Percentiles rank a stretch among this genome's conserved stretches.
phyloP scores from a whole-genome alignment of 768 basidiomycete species.

The Serpula lacrymans region DNA sequence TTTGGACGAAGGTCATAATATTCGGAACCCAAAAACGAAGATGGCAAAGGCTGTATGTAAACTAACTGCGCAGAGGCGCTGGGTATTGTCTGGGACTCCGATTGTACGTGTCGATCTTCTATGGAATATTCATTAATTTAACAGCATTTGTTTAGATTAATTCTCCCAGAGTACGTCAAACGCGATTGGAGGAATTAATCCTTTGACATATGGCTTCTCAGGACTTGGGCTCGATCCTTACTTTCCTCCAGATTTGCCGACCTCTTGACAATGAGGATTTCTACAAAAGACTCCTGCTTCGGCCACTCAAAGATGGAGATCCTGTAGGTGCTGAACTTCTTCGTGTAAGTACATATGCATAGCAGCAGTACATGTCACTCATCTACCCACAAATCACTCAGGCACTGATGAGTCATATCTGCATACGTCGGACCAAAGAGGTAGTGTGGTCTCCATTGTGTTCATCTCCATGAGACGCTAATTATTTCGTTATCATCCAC shows the following conservation, averaged over 20 bases:
- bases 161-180: slow-evolving; percentile 54
- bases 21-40: slow-evolving; percentile 85
- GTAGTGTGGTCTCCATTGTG: slow-evolving; percentile 27
- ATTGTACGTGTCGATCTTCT: slow-evolving; percentile 55
- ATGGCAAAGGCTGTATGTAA: slow-evolving; percentile 68
- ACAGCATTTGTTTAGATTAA: slow-evolving; percentile 54
- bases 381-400: slow-evolving; percentile 24
- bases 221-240: slow-evolving; percentile 86
- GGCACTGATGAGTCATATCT: slow-evolving; percentile 75
- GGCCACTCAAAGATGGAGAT: slow-evolving; percentile 71
- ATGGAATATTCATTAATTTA: not conserved
- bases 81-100: slow-evolving; percentile 83
- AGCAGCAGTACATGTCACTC: not conserved
- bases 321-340: slow-evolving; percentile 67
- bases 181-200: not conserved
- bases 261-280: slow-evolving; percentile 83
- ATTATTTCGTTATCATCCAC: too few species aligned
- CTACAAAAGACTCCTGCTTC: slow-evolving; percentile 73
- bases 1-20: slow-evolving; percentile 85
- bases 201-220: slow-evolving; percentile 22
- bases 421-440: slow-evolving; percentile 83
- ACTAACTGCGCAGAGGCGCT: slow-evolving; percentile 68
- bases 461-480: slow-evolving; percentile 15
- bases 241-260: slow-evolving; percentile 80
- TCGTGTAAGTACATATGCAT: slow-evolving; percentile 41